These are phyloP conservation scores for Rhizopus arrhizus DNA, from an alignment of 371 early-diverging fungal genomes.

Conservation along the genomic window DNA sequence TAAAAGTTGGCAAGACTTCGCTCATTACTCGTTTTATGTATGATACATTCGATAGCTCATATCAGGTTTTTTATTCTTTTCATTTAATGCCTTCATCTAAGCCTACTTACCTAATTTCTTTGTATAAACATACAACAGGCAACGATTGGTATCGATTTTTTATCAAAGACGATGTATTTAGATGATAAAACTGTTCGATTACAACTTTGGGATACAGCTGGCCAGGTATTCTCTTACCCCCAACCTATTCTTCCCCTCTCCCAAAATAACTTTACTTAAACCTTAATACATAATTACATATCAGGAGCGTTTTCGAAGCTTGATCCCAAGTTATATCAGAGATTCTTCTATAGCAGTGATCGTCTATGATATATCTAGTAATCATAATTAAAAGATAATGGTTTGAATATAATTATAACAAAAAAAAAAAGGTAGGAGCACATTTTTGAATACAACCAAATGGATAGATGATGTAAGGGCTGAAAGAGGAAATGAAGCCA, in stretches of 20 bases:
- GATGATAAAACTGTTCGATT: conserved; percentile 96
- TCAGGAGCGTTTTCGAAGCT: conserved; percentile 91
- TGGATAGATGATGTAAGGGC: conserved; percentile 99
- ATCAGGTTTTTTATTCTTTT: conserved; percentile 60
- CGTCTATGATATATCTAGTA: conserved; percentile 95
- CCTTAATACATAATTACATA: conserved; percentile 6
- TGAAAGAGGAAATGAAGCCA: conserved; percentile 97
- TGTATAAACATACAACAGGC: conserved; percentile 63
- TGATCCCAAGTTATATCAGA: conserved; percentile 98
- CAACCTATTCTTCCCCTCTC: neutral
- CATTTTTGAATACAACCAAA: conserved; percentile 92
- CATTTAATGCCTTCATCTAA: neutral
- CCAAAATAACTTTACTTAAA: neutral
- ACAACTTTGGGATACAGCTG: conserved; percentile 99
- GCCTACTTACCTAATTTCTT: neutral
- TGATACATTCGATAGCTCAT: conserved; percentile 95
- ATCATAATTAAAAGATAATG: neutral
- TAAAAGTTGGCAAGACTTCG: conserved; percentile 95
- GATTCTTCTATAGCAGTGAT: conserved; percentile 98
- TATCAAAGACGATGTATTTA: conserved; percentile 98
- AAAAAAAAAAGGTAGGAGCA: conserved; percentile 71
- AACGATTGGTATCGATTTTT: conserved; percentile 99
- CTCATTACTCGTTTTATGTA: conserved; percentile 98
- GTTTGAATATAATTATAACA: neutral
- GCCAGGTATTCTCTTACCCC: conserved; percentile 74